These are phyloP conservation scores for Tricholoma flavovirens DNA, from an alignment of 768 basidiomycete genomes.

Conservation along the genomic window DNA sequence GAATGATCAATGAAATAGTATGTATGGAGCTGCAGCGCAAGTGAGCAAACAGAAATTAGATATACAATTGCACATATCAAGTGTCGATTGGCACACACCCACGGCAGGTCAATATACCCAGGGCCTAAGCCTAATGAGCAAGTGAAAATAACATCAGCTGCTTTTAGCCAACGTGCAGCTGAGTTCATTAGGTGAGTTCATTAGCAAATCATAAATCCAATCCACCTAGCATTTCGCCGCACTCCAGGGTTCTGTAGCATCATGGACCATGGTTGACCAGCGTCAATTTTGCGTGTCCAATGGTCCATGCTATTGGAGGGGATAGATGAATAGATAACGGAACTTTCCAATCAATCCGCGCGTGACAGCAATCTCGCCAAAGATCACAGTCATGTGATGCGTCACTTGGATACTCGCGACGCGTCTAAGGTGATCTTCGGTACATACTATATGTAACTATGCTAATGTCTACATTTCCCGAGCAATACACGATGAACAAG, in stretches of 20 bases:
- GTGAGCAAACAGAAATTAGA: not conserved
- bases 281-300: no score
- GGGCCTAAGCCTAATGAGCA: no score
- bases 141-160: no score
- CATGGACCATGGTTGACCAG: no score
- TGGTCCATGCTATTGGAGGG: no score
- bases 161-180: not conserved
- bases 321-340: no score
- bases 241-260: no score
- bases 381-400: constrained; percentile 19
- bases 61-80: not conserved
- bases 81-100: not conserved
- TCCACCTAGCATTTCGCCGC: no score
- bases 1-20: not conserved
- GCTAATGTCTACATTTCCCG: not conserved
- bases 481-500: constrained; percentile 2
- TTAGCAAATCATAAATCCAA: no score
- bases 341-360: not conserved
- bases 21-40: not conserved
- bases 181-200: no score
- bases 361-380: constrained; percentile 13
- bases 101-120: no score
- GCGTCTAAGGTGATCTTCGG: constrained; percentile 1
- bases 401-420: constrained; percentile 13
- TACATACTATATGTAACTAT: constrained; percentile 1